Base-by-base conservation (phyloP, 345 rosid genomes). In the Hirschfeldia incana region DNA sequence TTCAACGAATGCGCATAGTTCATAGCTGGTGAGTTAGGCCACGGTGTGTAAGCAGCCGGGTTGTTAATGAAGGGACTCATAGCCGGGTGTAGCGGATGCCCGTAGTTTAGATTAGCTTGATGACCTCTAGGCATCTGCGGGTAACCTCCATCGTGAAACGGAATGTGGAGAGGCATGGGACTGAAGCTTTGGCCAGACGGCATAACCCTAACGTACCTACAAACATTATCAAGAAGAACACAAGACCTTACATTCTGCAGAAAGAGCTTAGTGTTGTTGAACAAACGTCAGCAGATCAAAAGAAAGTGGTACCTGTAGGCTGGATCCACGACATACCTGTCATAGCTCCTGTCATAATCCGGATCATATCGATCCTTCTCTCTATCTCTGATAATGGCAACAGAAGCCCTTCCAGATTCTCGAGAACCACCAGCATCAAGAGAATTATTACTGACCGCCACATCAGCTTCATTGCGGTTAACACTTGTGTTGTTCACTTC, bases 281-380 rank as follows among this genome's bases (percentile, higher is more conserved):
- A 15, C n/a, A 21, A 49, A n/a, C n/a, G 55, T n/a, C 5, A 16
- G 3, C 26, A 62, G 71, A 74, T 28, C 60, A 33, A 73, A 55
- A 12, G 58, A 29, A 29, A 3, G 2, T 3, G 59, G 8, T 79
- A 79, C 82, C 82, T 79, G 70, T 79, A 79, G 11, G 59, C 65
- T 0, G 78, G 82, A 68, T 79, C 78, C 51, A 62, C 70, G 78
- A 79, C 78, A 74, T 80, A 95, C 98, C 97, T 91, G 46, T 87
- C 94, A 67, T 95, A 93, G 86, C 92, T 95, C 73, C 97, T 84
- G 76, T 96, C 97, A 83, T 93, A 96, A 84, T 96, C 99, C 15
- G 99, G 98, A 72, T 93, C 99, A 74, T 83, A 85, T 51, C 90
- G 97, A 78, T 95, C 99, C 78, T 93, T 95, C 87, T 93, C 99